Evolutionary conservation across 2,329 filamentous ascomycete genomes (phyloP), one percentile per base, ranked within the genome.

Genomic region (Talaromyces marneffei): DNA sequence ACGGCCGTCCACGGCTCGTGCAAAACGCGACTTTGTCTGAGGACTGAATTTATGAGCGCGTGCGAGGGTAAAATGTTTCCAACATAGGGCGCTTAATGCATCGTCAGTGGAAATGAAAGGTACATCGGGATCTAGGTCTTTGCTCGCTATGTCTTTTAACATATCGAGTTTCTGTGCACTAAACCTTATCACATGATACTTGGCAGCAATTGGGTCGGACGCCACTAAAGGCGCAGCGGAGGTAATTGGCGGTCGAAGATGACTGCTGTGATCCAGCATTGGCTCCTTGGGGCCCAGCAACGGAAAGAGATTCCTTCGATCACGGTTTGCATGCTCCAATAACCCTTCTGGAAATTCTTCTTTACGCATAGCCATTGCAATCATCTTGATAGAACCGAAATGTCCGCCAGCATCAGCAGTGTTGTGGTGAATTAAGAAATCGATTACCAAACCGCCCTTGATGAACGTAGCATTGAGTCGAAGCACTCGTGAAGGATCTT

Each of bases 201-300:
- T 65, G 31, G 59, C 60, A 62, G 57, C 9, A 64, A 59, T 23
- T 64, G 55, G 12, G 62, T 65, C 8, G 62, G 64, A 16, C 70
- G 67, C 2, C 62, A 65, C 9, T 35, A 64, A 5, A 67, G 66
- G 16, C 70, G 64, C 5, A 70, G 67, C 12, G 58, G 62, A 37
- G 68, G 62, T 61, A 70, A 64, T 37, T 67, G 68, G 52, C 68
- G 63, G 25, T 66, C 65, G 12, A 66, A 69, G 14, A 63, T 70
- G 50, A 67, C 70, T 52, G 72, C 72, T 33, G 71, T 66, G 27
- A 71, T 65, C 53, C 67, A 74, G 59, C 74, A 72, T 37, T 74
- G 70, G n/a, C 53, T 61, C 59, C 4, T 52, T n/a, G 64, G 65
- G 5, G 61, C 63, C 50, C 69, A 65, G 37, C 64, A 69, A 3